phyloP scores from a whole-genome alignment of 2,329 filamentous ascomycete species.

The Colletotrichum scovillei region DNA sequence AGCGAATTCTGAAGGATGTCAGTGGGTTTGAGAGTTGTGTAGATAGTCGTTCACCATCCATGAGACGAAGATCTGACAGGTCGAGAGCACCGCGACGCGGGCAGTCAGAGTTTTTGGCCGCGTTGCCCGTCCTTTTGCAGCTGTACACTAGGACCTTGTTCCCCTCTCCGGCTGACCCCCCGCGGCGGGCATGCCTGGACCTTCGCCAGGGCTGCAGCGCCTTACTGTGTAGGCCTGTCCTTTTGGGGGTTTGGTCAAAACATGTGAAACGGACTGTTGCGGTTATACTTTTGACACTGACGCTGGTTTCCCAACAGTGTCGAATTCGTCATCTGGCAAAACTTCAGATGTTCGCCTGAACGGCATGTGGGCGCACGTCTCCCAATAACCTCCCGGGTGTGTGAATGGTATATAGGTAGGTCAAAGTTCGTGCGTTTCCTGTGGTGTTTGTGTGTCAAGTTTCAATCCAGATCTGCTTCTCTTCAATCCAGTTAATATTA shows the following conservation, averaged over 20 bases:
- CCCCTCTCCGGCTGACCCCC: background rate
- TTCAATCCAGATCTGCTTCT: background rate
- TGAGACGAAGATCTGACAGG: background rate
- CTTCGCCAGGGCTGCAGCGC: background rate
- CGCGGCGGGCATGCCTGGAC: background rate
- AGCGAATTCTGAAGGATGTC: background rate
- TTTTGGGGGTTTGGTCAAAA: background rate
- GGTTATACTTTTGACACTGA: background rate
- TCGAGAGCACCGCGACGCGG: background rate
- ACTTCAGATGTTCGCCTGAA: background rate
- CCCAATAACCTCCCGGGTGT: background rate
- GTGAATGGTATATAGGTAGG: background rate
- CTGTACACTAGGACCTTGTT: background rate
- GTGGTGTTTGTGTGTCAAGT: too few relatives aligned
- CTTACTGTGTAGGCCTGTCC: background rate
- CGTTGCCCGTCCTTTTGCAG: background rate
- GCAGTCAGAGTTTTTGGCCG: background rate
- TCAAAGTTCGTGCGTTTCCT: background rate
- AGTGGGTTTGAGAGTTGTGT: background rate
- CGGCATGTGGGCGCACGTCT: background rate
- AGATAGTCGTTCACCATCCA: background rate
- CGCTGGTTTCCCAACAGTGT: background rate
- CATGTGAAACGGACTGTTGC: background rate
- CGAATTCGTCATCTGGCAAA: background rate
- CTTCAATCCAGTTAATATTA: background rate